phyloP scores from a whole-genome alignment of 2,329 filamentous ascomycete species.

The Aspergillus jensenii region DNA sequence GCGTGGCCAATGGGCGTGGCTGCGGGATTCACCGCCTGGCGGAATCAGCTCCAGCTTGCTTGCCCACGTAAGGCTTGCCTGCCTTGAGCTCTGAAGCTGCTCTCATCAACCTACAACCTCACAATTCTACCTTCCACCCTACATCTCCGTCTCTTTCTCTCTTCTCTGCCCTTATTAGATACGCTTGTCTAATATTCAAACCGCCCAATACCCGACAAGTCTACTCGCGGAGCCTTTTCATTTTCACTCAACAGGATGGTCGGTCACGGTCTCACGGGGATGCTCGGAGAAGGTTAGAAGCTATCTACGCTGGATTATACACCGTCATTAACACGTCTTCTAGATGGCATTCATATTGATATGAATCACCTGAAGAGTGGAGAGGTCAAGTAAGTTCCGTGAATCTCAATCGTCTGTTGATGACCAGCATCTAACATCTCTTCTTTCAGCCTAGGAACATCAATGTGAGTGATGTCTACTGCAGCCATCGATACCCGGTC shows the following conservation, averaged over 20 bases:
- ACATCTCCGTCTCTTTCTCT: slow-evolving; percentile 1
- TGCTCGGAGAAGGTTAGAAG: slow-evolving; percentile 46
- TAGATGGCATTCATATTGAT: slow-evolving; percentile 98
- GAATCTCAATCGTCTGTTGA: neutral
- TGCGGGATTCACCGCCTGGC: slow-evolving; percentile 19
- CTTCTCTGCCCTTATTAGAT: neutral
- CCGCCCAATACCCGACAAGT: neutral
- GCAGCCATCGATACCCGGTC: neutral
- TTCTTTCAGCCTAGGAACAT: slow-evolving; percentile 78
- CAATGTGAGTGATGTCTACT: slow-evolving; percentile 67
- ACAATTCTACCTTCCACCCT: slow-evolving; percentile 8
- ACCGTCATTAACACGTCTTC: slow-evolving; percentile 17
- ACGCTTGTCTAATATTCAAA: neutral
- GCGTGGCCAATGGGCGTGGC: slow-evolving; percentile 13
- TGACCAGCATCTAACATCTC: slow-evolving; percentile 31
- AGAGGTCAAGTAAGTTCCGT: slow-evolving; percentile 83
- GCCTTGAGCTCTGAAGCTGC: slow-evolving; percentile 28
- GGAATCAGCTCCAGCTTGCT: slow-evolving; percentile 19
- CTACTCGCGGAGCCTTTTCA: neutral
- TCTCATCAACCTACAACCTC: slow-evolving; percentile 19
- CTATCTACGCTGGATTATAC: slow-evolving; percentile 7
- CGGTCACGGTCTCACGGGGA: slow-evolving; percentile 39
- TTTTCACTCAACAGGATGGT: slow-evolving; percentile 35
- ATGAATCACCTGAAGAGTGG: slow-evolving; percentile 99
- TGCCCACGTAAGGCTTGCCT: slow-evolving; percentile 30